A percentile compares a stretch with the other conserved stretches of the same genome.
These are phyloP conservation scores for Neofusicoccum laricinum DNA, from an alignment of 2,329 filamentous ascomycete genomes.

Conservation along the genomic window DNA sequence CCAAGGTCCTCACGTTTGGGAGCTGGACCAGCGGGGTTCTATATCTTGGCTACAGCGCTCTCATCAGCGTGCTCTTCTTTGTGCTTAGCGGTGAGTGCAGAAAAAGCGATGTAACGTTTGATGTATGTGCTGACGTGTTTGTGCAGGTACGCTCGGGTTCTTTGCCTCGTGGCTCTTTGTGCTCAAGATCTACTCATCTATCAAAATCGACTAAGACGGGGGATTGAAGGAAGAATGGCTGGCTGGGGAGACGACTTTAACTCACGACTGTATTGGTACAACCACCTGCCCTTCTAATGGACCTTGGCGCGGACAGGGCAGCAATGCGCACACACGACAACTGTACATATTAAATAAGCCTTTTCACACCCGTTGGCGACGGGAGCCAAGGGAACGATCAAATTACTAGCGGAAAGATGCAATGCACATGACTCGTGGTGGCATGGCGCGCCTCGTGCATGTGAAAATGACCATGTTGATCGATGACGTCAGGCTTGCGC, in stretches of 20 bases:
- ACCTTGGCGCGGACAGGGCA: slow-evolving; percentile 21
- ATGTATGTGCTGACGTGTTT: not conserved
- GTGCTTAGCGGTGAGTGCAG: slow-evolving; percentile 77
- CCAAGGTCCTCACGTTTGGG: slow-evolving; percentile 81
- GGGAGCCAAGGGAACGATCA: not conserved
- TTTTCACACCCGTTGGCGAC: no score
- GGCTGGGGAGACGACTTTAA: not conserved
- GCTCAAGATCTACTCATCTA: slow-evolving; percentile 90
- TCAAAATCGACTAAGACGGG: slow-evolving; percentile 79
- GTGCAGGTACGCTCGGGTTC: slow-evolving; percentile 85
- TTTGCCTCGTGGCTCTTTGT: slow-evolving; percentile 94
- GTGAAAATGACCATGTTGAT: not conserved
- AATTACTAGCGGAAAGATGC: not conserved
- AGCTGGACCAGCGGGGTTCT: slow-evolving; percentile 83
- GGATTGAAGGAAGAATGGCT: not conserved
- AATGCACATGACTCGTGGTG: not conserved
- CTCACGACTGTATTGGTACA: slow-evolving; percentile 12
- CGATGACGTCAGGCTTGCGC: slow-evolving; percentile 1
- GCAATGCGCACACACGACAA: not conserved
- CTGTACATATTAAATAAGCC: not conserved
- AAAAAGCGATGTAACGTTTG: not conserved
- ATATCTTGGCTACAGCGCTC: slow-evolving; percentile 86
- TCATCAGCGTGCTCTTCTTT: slow-evolving; percentile 89
- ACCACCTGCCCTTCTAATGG: slow-evolving; percentile 25
- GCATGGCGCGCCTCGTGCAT: not conserved